These are phyloP conservation scores for Silene vulgaris DNA, from an alignment of 179 eudicot genomes.

Conservation along the genomic window DNA sequence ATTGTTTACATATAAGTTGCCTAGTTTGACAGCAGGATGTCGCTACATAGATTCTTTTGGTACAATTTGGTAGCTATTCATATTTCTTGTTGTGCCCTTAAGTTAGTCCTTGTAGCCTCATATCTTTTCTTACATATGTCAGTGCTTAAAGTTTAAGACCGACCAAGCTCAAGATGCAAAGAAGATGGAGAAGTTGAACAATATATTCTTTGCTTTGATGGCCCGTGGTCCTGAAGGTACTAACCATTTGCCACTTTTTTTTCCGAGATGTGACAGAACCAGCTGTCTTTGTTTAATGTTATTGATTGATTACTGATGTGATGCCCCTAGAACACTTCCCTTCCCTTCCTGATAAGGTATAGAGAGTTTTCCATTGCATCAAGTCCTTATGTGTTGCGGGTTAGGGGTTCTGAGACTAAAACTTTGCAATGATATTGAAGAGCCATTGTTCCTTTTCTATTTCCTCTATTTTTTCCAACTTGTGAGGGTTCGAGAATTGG, in stretches of 20 bases:
- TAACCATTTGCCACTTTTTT: not conserved
- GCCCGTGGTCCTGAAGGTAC: conserved; percentile 94
- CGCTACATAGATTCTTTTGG: no score
- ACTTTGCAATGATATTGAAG: no score
- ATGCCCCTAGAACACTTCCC: no score
- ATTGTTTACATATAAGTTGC: no score
- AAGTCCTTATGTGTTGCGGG: no score
- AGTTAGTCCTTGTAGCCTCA: conserved; percentile 5
- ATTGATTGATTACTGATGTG: no score
- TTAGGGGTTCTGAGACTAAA: no score
- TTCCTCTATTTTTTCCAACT: not conserved
- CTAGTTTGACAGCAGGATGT: no score
- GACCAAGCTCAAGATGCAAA: conserved; percentile 94
- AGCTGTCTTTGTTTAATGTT: no score
- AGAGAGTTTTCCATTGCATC: no score
- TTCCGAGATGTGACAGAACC: not conserved
- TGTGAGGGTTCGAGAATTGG: not conserved
- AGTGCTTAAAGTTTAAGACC: conserved; percentile 93
- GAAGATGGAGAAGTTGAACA: conserved; percentile 96
- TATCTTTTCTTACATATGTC: conserved; percentile 8
- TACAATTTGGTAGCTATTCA: not conserved
- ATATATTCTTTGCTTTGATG: conserved; percentile 83
- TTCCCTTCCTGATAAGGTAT: no score
- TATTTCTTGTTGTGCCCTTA: not conserved
- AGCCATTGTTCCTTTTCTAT: not conserved